Evolutionary conservation across 768 basidiomycete genomes (phyloP).

Genomic region (Steccherinum ochraceum): DNA sequence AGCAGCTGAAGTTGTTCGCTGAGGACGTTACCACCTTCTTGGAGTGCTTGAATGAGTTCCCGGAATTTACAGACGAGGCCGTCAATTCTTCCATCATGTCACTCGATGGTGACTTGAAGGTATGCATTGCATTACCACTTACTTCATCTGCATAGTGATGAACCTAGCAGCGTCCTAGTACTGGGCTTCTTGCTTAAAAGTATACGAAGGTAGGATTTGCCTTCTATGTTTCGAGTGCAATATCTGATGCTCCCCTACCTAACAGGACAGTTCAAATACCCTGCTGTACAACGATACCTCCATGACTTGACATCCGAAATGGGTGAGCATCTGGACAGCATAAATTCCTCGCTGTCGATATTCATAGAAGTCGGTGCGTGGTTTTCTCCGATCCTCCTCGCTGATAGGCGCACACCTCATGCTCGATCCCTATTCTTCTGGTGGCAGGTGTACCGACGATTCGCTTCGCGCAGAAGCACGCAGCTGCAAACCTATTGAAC

Average conservation of each 20-base stretch:
- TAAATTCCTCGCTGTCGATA: slow-evolving; percentile 60
- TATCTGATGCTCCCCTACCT: slow-evolving; percentile 5
- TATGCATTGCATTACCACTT: slow-evolving; percentile 21
- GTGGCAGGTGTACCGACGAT: slow-evolving; percentile 64
- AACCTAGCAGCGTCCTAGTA: slow-evolving; percentile 36
- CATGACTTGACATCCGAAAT: slow-evolving; percentile 71
- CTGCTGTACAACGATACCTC: slow-evolving; percentile 67
- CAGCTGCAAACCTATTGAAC: slow-evolving; percentile 61
- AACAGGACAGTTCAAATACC: slow-evolving; percentile 66
- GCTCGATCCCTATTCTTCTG: background rate
- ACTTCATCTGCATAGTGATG: background rate
- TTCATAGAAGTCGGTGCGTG: slow-evolving; percentile 70
- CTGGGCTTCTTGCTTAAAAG: slow-evolving; percentile 66
- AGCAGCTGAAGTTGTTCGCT: slow-evolving; percentile 56
- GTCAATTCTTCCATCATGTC: slow-evolving; percentile 60
- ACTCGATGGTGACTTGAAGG: slow-evolving; percentile 67
- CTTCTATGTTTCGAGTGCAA: no score
- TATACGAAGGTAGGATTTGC: slow-evolving; percentile 50
- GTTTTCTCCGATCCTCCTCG: slow-evolving; percentile 7
- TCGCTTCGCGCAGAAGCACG: slow-evolving; percentile 70
- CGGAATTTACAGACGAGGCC: slow-evolving; percentile 70
- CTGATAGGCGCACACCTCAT: background rate
- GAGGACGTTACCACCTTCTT: slow-evolving; percentile 64
- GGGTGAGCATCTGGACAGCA: slow-evolving; percentile 66
- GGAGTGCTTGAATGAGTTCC: slow-evolving; percentile 70